These are phyloP conservation scores for Paramecium octaurelia DNA, from an alignment of 73 alveolate species.

Conservation along the genomic window DNA sequence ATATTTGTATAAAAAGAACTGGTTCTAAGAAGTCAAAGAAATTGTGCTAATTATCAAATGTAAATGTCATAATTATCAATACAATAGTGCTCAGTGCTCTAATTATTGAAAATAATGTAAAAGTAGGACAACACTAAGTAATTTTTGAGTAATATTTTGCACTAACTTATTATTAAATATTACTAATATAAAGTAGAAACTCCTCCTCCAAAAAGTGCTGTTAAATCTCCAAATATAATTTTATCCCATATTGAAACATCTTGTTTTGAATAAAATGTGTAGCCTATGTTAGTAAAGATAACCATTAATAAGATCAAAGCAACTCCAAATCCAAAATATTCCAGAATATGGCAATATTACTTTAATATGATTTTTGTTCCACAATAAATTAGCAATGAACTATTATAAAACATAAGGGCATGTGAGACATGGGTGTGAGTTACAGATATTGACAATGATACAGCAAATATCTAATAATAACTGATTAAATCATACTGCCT, in stretches of 20 bases:
- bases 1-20: neutral
- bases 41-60: neutral
- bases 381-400: neutral
- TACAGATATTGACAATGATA: neutral
- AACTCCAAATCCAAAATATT: neutral
- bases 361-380: neutral
- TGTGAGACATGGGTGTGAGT: neutral
- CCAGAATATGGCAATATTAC: neutral
- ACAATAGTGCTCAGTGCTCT: neutral
- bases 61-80: neutral
- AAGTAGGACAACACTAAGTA: neutral
- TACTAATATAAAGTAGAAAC: conserved; percentile 8
- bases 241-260: neutral
- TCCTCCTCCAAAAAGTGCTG: conserved; percentile 14
- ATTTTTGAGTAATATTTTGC: neutral
- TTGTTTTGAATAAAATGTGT: neutral
- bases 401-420: conserved; percentile 37
- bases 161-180: neutral
- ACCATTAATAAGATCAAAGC: neutral
- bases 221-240: conserved; percentile 4
- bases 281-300: neutral
- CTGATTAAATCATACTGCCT: neutral
- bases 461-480: neutral
- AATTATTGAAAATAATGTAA: neutral
- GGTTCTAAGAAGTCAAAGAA: conserved; percentile 12